phyloP scores from a whole-genome alignment of 2,329 filamentous ascomycete species.

The Raffaelea arxii region DNA sequence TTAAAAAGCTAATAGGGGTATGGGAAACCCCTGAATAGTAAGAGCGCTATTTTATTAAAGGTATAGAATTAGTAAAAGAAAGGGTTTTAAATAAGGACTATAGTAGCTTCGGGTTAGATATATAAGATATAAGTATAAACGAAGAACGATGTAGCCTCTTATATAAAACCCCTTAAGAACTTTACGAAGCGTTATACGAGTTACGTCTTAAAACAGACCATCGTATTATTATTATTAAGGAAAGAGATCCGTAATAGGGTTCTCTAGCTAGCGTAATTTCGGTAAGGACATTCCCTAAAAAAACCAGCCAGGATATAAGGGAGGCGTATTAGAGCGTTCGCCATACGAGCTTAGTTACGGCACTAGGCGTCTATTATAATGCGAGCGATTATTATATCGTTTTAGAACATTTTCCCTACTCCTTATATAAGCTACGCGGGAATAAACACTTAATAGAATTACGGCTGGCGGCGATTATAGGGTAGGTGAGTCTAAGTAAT shows the following conservation, averaged over 20 bases:
- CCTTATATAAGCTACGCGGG: not conserved
- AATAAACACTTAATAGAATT: not conserved
- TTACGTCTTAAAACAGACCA: not conserved
- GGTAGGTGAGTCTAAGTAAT: not conserved
- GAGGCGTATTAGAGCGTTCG: not conserved
- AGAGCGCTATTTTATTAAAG: not conserved
- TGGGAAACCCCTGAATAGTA: not conserved
- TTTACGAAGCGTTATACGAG: not conserved
- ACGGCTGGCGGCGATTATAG: not conserved
- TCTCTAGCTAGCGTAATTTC: not conserved
- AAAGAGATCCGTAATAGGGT: not conserved
- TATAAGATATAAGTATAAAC: not conserved
- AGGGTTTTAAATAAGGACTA: not conserved
- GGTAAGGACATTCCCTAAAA: not conserved
- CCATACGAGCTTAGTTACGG: not conserved
- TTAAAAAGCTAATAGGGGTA: not conserved
- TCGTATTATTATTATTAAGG: not conserved
- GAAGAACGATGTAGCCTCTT: no score
- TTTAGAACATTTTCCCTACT: not conserved
- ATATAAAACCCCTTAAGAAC: not conserved
- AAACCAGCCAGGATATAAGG: not conserved
- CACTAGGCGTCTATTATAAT: not conserved
- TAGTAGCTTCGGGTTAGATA: not conserved
- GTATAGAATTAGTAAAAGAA: not conserved
- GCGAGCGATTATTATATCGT: not conserved